phyloP scores from a whole-genome alignment of 345 rosid genomes.

The Eutrema japonicum region DNA sequence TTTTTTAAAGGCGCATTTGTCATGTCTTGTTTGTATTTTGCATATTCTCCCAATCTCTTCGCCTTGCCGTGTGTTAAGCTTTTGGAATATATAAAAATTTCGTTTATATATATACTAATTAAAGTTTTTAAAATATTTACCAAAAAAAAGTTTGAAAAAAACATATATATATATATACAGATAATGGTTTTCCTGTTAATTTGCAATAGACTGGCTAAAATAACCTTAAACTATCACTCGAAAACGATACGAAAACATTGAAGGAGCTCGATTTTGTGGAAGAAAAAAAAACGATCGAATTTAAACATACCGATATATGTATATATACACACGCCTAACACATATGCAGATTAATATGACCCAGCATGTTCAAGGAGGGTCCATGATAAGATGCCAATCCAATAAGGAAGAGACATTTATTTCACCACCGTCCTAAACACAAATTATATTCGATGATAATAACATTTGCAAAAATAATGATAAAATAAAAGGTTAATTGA shows the following conservation, averaged over 20 bases:
- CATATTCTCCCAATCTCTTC: conserved; percentile 5
- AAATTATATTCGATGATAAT: conserved; percentile 22
- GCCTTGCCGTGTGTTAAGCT: conserved; percentile 29
- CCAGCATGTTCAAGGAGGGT: conserved; percentile 24
- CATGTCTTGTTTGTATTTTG: conserved; percentile 31
- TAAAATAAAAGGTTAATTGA: not conserved
- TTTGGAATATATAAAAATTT: not conserved
- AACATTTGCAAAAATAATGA: conserved; percentile 9
- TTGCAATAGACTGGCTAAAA: not conserved
- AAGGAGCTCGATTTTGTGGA: not conserved
- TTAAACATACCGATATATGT: not conserved
- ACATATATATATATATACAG: not conserved
- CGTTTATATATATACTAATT: not conserved
- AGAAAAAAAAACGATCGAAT: not conserved
- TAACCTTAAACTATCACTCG: not conserved
- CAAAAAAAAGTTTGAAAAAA: not conserved
- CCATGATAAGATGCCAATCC: conserved; percentile 35
- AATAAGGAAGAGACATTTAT: conserved; percentile 29
- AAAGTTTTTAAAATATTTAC: not conserved
- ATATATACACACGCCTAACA: not conserved
- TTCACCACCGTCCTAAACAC: conserved; percentile 31
- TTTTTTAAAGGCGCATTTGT: not conserved
- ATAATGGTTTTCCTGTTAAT: not conserved
- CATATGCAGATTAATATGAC: not conserved
- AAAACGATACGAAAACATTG: not conserved